Evolutionary conservation across 164 flowering plant genomes (phyloP).

Genomic region (Annona squamosa): DNA sequence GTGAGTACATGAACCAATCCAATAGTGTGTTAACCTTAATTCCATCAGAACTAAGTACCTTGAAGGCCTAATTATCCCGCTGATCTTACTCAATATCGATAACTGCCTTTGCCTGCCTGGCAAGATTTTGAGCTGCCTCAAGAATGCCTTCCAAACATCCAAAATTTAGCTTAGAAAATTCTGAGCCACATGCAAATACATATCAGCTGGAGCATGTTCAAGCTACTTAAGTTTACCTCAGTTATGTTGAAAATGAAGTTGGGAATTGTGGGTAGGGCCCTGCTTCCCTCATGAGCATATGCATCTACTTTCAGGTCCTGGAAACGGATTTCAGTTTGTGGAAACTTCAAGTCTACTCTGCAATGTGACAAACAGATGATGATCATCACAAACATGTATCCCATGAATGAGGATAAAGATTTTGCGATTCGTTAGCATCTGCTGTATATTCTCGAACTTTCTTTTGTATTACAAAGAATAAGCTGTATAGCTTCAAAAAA

Average conservation of each 20-base stretch:
- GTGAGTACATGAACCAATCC: not conserved
- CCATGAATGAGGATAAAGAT: no score
- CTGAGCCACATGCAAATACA: not conserved
- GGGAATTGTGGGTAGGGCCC: constrained; percentile 94
- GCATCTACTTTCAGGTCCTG: constrained; percentile 66
- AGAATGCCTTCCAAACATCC: constrained; percentile 43
- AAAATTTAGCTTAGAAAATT: not conserved
- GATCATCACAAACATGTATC: not conserved
- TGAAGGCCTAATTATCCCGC: constrained; percentile 84
- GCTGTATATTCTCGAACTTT: no score
- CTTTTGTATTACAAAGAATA: no score
- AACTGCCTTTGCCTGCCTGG: constrained; percentile 49
- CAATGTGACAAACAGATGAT: constrained; percentile 7
- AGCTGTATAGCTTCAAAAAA: no score
- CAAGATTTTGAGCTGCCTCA: constrained; percentile 55
- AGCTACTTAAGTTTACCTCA: constrained; percentile 45
- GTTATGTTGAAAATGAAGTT: constrained; percentile 75
- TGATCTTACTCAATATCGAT: constrained; percentile 59
- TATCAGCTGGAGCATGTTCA: not conserved
- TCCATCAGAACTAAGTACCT: constrained; percentile 36
- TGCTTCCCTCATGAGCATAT: constrained; percentile 72
- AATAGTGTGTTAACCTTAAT: not conserved
- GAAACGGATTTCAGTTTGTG: constrained; percentile 85
- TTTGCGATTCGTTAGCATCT: no score
- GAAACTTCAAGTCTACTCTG: constrained; percentile 86